Conservation (phyloP, 2,329 filamentous ascomycete species). For the Phialophora macrospora region DNA sequence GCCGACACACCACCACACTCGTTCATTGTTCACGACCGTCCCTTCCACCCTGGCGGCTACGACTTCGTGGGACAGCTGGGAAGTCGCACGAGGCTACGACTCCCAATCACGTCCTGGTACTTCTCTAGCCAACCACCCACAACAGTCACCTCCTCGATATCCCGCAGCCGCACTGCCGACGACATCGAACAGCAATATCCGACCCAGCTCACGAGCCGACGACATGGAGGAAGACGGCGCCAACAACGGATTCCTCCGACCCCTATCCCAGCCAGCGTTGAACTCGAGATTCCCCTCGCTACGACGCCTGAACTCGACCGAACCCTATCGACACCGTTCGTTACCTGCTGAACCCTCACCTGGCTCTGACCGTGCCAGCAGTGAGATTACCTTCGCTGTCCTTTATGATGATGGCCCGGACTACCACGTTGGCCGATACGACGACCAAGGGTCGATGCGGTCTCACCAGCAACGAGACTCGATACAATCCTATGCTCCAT, state of each 20-base stretch:
- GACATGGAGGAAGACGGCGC: constrained; percentile 37
- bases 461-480: constrained; percentile 36
- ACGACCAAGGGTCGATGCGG: constrained; percentile 36
- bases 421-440: constrained; percentile 40
- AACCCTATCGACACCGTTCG: constrained; percentile 38
- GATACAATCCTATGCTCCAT: constrained; percentile 38
- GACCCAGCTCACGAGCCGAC: constrained; percentile 7
- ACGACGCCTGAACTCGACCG: constrained; percentile 37
- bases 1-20: constrained; percentile 23
- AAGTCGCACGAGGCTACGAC: constrained; percentile 38
- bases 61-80: constrained; percentile 37
- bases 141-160: constrained; percentile 18
- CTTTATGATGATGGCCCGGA: constrained; percentile 40
- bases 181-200: constrained; percentile 9
- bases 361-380: constrained; percentile 39
- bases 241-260: constrained; percentile 34
- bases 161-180: constrained; percentile 12
- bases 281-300: constrained; percentile 41
- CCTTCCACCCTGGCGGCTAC: constrained; percentile 33
- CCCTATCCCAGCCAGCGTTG: constrained; percentile 36
- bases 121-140: constrained; percentile 16
- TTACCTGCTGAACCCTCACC: constrained; percentile 37
- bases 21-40: constrained; percentile 23
- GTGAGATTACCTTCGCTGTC: constrained; percentile 40
- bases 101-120: constrained; percentile 33